These are phyloP conservation scores for Apiotrichum sp. DNA, from an alignment of 1,284 basidiomycete genomes.

Conservation along the genomic window DNA sequence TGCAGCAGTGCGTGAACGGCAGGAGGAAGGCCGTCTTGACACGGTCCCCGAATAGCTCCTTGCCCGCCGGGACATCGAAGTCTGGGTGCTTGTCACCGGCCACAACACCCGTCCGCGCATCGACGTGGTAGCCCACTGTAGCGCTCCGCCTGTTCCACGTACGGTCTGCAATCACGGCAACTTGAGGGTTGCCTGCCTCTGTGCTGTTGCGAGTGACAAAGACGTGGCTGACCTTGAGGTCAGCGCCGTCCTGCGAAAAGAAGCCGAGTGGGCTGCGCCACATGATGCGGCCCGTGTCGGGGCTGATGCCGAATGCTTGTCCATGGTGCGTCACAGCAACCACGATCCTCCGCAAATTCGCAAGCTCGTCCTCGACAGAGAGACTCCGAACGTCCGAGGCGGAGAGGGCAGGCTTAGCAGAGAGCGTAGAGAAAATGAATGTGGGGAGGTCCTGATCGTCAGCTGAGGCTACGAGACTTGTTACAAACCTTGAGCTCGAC, in stretches of 20 bases:
- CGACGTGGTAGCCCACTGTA: slow-evolving; percentile 67
- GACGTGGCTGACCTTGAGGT: slow-evolving; percentile 32
- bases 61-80: slow-evolving; percentile 29
- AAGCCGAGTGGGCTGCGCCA: slow-evolving; percentile 61
- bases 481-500: slow-evolving; percentile 57
- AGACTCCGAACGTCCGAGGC: background rate
- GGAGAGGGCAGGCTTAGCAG: too few relatives aligned
- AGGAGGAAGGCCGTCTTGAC: slow-evolving; percentile 34
- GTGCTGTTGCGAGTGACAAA: slow-evolving; percentile 33
- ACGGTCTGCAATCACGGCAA: slow-evolving; percentile 36
- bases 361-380: slow-evolving; percentile 60
- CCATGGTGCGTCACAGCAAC: slow-evolving; percentile 66
- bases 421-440: slow-evolving; percentile 51
- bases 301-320: slow-evolving; percentile 77
- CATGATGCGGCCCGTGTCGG: slow-evolving; percentile 63
- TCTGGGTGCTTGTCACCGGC: slow-evolving; percentile 20
- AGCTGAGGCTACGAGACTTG: background rate
- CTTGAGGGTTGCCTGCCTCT: slow-evolving; percentile 33
- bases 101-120: slow-evolving; percentile 66
- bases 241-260: slow-evolving; percentile 23
- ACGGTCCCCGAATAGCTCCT: slow-evolving; percentile 29
- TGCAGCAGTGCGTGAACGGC: slow-evolving; percentile 40
- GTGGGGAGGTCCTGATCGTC: slow-evolving; percentile 59
- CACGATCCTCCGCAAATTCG: slow-evolving; percentile 71
- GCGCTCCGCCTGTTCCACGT: background rate